Base-by-base conservation (phyloP, 1,284 basidiomycete species). In the Schizophyllum commune region DNA sequence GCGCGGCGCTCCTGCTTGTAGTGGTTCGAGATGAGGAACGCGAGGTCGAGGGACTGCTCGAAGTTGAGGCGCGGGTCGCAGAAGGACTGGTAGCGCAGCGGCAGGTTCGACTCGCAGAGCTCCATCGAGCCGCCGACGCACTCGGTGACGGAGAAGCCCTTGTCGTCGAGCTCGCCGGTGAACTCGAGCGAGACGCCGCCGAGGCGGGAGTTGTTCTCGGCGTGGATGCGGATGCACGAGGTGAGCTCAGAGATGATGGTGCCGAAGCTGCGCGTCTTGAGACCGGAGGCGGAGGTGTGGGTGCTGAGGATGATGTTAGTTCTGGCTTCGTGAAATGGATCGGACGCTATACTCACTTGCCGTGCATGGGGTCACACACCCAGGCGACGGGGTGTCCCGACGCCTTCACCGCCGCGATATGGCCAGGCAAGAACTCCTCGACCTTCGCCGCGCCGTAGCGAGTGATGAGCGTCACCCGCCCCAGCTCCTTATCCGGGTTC, bases 281-380 rank as follows among this genome's bases (percentile, higher is more conserved):
- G 82, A 17, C 89, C 92, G 0, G 79, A 81, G 33, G 80, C 77
- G 1, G 92, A 91, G 0, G 91, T 89, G 62, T 88, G 83, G 1
- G 94, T 96, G 75, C 92, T 96, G 68, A 0, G 61, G 52, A 0
- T 17, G 15, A 32, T 9, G 11, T 34, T 9, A 47, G 39, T 17
- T 3, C 2, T 2, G 17, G 13, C 39, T 13, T 39, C 34, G 6
- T 7, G 34, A 7, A 39, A 7, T 13, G 9, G 9, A 47, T 17
- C 39, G 5, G 27, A 21, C 20, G 19, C 21, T 32, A 21, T 0
- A 77, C 89, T 65, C 68, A 91, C 91, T 95, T 95, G 76, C 93
- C 93, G 68, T 96, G 94, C 96, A 98, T 98, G 1, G 96, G 95
- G 75, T 99, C 96, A 70, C 93, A 97, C 60, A 96, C 85, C 91